Evolutionary conservation across 2,329 filamentous ascomycete genomes (phyloP).

Genomic region (Alternaria incomplexa): DNA sequence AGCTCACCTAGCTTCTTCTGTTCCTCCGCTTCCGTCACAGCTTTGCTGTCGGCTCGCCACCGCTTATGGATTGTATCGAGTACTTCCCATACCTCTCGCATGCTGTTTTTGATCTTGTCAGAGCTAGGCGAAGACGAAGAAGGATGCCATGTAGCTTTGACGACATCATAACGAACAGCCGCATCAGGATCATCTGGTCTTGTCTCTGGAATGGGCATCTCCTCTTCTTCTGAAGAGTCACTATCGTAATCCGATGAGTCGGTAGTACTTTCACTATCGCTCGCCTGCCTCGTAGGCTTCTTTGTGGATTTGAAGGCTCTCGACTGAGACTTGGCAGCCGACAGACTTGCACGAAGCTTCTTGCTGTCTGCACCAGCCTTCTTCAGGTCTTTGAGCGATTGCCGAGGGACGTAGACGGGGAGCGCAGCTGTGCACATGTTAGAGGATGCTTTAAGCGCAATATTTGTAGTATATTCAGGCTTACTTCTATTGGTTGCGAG

Average conservation of each 20-base stretch:
- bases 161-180: slow-evolving; percentile 64
- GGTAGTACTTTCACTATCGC: slow-evolving; percentile 54
- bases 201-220: slow-evolving; percentile 60
- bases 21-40: slow-evolving; percentile 64
- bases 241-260: slow-evolving; percentile 59
- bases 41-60: slow-evolving; percentile 65
- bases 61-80: slow-evolving; percentile 65
- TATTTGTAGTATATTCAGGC: slow-evolving; percentile 15
- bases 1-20: slow-evolving; percentile 62
- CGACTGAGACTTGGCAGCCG: slow-evolving; percentile 30
- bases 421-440: slow-evolving; percentile 44
- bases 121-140: slow-evolving; percentile 57
- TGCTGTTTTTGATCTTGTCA: slow-evolving; percentile 60
- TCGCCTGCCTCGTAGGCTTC: slow-evolving; percentile 34
- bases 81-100: slow-evolving; percentile 65
- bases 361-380: slow-evolving; percentile 51
- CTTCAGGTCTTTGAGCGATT: slow-evolving; percentile 55
- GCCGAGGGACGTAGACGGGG: slow-evolving; percentile 51
- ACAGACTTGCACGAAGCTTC: slow-evolving; percentile 44
- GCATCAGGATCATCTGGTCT: slow-evolving; percentile 60
- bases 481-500: slow-evolving; percentile 54
- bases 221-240: slow-evolving; percentile 60
- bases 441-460: slow-evolving; percentile 16
- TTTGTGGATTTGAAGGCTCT: slow-evolving; percentile 25
- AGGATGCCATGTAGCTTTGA: slow-evolving; percentile 67